A percentile compares a stretch with the other conserved stretches of the same genome.
These are phyloP conservation scores for Secale cereale DNA, from an alignment of 176 grass and related monocot species.

Conservation along the genomic window DNA sequence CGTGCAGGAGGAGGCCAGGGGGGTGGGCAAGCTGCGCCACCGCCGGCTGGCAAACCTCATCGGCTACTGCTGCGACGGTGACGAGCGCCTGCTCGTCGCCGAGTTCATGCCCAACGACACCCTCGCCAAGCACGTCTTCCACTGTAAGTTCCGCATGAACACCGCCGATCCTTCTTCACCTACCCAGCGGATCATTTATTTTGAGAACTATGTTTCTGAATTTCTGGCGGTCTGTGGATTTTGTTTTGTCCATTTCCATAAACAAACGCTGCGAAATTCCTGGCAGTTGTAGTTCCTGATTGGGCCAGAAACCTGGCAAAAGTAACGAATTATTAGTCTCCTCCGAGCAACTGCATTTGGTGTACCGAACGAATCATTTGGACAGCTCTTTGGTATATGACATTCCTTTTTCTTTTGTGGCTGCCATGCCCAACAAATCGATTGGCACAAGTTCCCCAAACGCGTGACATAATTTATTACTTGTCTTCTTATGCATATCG, in stretches of 20 bases:
- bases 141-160: conserved; percentile 48
- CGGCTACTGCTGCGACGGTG: conserved; percentile 97
- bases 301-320: not conserved
- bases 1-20: conserved; percentile 86
- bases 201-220: not conserved
- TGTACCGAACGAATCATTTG: conserved; percentile 44
- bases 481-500: not conserved
- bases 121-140: conserved; percentile 96
- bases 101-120: conserved; percentile 99
- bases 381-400: not conserved
- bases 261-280: not conserved
- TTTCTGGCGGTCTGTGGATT: not conserved
- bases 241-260: not conserved
- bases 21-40: conserved; percentile 83
- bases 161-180: not conserved
- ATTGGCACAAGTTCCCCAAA: not conserved
- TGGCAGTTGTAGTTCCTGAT: not conserved
- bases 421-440: not conserved
- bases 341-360: conserved; percentile 36
- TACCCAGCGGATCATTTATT: not conserved
- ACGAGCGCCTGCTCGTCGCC: conserved; percentile 93
- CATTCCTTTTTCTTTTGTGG: conserved; percentile 6
- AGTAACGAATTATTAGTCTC: not conserved
- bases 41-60: conserved; percentile 82
- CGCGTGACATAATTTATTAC: not conserved